phyloP scores from a whole-genome alignment of 371 early-diverging fungal genomes.

The Neoconidiobolus thromboides region DNA sequence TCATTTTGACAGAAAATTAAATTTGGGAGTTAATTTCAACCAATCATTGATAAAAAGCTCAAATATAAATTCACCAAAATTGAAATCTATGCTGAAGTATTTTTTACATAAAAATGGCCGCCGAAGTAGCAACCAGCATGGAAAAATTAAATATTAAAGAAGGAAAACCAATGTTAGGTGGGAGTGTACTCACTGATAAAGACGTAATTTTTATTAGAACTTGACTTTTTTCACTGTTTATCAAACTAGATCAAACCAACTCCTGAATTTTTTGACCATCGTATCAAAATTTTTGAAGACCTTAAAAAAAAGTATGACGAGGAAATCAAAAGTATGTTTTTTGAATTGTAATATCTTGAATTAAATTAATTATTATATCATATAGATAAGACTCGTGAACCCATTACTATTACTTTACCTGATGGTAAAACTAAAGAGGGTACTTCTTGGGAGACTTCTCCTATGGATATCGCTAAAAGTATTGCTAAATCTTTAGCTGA shows the following conservation, averaged over 20 bases:
- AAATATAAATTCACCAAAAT: too few relatives aligned
- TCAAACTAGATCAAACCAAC: conserved; percentile 31
- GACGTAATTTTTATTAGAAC: conserved; percentile 1
- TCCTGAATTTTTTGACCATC: conserved; percentile 69
- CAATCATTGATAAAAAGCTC: too few relatives aligned
- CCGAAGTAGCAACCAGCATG: background rate
- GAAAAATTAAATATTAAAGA: background rate
- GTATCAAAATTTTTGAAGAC: conserved; percentile 80
- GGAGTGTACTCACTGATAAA: background rate
- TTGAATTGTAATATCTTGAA: too few relatives aligned
- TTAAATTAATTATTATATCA: background rate
- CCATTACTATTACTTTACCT: conserved; percentile 78
- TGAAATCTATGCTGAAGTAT: too few relatives aligned
- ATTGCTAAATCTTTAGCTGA: conserved; percentile 83
- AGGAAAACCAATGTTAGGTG: background rate
- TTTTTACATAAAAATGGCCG: background rate
- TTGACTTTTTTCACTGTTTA: background rate
- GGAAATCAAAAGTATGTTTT: conserved; percentile 46
- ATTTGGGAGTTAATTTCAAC: too few relatives aligned
- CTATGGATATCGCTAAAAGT: conserved; percentile 77
- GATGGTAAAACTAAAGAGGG: conserved; percentile 74
- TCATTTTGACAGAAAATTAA: too few relatives aligned
- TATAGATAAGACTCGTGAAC: conserved; percentile 58
- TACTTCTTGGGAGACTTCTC: conserved; percentile 89
- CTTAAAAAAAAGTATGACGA: conserved; percentile 62